Evolutionary conservation across 345 rosid species (phyloP), one percentile per base, ranked within the genome.

Genomic region (Bruguiera parviflora): DNA sequence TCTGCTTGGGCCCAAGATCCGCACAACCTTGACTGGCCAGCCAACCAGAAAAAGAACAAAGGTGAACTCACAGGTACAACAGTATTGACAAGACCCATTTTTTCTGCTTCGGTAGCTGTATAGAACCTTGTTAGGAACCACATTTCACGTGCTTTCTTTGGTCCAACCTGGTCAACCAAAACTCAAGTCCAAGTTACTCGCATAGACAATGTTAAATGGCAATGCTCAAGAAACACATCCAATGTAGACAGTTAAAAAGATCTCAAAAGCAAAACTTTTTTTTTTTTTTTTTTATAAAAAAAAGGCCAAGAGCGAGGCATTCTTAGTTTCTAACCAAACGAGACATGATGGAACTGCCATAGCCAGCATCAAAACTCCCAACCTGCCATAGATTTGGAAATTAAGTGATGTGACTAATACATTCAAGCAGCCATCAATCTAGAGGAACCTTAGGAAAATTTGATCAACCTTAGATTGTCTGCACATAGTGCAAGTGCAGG

Each of bases 301-400:
- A 11, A 5, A 35, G 16, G 25, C n/a, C 0, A 19, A 55, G 3
- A 20, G 20, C 4, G 6, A 28, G 61, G 35, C 4, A 3, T 9
- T 8, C 6, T 43, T 2, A 32, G 53, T 15, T 63, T 52, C 85
- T 82, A 82, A 91, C 98, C 92, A 94, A 83, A 64, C 97, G 93
- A 67, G 98, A 89, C 96, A 91, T 94, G 70, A 91, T 83, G 51
- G 98, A 89, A 73, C 98, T 88, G 70, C 98, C 98, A 66, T 94
- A 94, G 70, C 97, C 97, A 67, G 96, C 97, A 84, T 94, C 98
- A 77, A 94, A 94, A 80, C 98, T 94, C 73, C 98, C 98, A 61
- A 91, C 98, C 96, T 94, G 77, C n/a, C 63, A 61, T 53, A 32
- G n/a, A 24, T 22, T 19, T n/a, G 16, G 21, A 43, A 73, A 11